Conservation (phyloP, 257 asterid genomes). For the Voacanga thouarsii region DNA sequence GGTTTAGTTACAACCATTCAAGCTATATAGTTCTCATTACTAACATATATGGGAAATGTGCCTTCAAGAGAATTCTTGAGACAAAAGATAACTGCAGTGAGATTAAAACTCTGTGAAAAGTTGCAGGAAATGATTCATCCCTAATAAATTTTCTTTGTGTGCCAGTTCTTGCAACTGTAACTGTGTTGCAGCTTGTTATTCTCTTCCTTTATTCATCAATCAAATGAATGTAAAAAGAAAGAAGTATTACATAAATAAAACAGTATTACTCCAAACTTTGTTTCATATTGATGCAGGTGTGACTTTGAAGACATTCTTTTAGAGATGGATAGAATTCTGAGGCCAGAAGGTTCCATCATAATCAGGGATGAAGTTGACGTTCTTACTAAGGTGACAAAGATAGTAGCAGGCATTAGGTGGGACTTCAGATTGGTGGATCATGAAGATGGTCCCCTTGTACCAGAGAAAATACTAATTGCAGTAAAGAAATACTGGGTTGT, state of each 20-base stretch:
- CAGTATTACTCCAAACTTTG: background rate
- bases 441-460: conserved; percentile 91
- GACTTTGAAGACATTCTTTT: conserved; percentile 79
- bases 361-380: conserved; percentile 84
- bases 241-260: background rate
- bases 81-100: background rate
- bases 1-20: no score
- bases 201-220: background rate
- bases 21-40: background rate
- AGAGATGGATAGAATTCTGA: conserved; percentile 91
- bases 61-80: background rate
- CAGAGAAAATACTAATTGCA: conserved; percentile 73
- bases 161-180: background rate
- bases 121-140: background rate
- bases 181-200: background rate
- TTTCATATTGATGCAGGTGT: conserved; percentile 44
- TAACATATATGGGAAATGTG: background rate
- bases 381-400: conserved; percentile 72
- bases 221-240: background rate
- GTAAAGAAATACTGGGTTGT: conserved; percentile 90
- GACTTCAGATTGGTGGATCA: conserved; percentile 80
- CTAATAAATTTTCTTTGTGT: background rate
- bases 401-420: conserved; percentile 78
- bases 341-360: conserved; percentile 96
- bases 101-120: background rate